phyloP scores from a whole-genome alignment of 148 eudicot genomes.

The Heliosperma pusillum region DNA sequence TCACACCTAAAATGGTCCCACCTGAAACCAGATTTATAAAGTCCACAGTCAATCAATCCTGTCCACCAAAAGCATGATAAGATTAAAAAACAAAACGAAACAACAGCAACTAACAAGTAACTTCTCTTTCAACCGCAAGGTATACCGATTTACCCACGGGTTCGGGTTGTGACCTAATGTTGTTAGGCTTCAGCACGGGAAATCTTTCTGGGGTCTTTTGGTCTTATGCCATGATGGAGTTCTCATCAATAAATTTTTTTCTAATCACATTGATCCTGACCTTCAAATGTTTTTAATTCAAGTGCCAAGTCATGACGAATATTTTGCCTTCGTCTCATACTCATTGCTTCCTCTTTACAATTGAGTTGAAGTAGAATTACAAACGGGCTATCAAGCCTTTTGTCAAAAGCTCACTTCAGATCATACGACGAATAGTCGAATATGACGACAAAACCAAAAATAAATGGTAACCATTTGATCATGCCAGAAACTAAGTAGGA shows the following conservation, averaged over 20 bases:
- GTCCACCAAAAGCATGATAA: constrained; percentile 4
- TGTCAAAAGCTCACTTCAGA: neutral
- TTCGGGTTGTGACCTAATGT: neutral
- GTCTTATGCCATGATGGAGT: too few relatives aligned
- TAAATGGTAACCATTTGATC: too few relatives aligned
- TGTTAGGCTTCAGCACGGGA: neutral
- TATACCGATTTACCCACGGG: neutral
- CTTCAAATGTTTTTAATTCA: too few relatives aligned
- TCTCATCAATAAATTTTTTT: too few relatives aligned
- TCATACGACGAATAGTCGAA: neutral
- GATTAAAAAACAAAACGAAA: neutral
- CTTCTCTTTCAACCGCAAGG: neutral
- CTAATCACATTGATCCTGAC: too few relatives aligned
- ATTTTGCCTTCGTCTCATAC: too few relatives aligned
- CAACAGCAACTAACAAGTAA: neutral
- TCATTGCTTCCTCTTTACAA: too few relatives aligned
- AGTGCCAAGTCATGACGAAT: too few relatives aligned
- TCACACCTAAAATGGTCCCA: constrained; percentile 87
- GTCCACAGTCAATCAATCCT: constrained; percentile 19
- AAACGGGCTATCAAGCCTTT: too few relatives aligned
- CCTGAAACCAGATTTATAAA: constrained; percentile 40
- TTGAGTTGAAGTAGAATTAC: too few relatives aligned
- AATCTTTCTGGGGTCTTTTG: neutral
- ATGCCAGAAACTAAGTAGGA: too few relatives aligned
- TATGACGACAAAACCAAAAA: too few relatives aligned